Evolutionary conservation across 108 stramenopile species (phyloP).

Genomic region (Cyclotella baltica): DNA sequence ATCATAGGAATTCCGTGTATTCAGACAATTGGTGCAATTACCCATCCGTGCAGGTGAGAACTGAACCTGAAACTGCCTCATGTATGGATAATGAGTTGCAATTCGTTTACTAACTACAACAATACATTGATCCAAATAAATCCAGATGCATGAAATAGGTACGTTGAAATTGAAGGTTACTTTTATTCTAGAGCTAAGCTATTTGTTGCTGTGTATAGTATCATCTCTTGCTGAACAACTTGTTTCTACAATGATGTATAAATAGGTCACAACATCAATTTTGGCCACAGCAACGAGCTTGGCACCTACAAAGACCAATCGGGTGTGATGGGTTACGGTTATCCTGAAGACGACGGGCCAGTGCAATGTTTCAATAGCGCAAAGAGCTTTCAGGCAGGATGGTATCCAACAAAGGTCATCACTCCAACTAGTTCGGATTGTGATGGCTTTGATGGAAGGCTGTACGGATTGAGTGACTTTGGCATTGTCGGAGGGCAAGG

Average conservation of each 20-base stretch:
- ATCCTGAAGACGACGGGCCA: constrained; percentile 24
- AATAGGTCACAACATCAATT: constrained; percentile 60
- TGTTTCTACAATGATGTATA: too few species aligned
- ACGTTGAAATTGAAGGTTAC: too few species aligned
- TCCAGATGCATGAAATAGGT: constrained; percentile 44
- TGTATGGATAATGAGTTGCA: too few species aligned
- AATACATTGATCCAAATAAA: too few species aligned
- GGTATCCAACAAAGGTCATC: constrained; percentile 41
- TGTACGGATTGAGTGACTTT: constrained; percentile 32
- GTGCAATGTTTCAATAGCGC: constrained; percentile 67
- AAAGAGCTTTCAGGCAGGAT: constrained; percentile 59
- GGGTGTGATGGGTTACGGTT: constrained; percentile 49
- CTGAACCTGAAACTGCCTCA: too few species aligned
- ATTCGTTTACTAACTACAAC: too few species aligned
- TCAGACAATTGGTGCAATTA: constrained; percentile 41
- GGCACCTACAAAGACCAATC: constrained; percentile 48
- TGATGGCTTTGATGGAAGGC: constrained; percentile 28
- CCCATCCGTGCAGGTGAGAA: too few species aligned
- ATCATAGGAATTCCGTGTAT: constrained; percentile 46
- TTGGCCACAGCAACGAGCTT: constrained; percentile 57
- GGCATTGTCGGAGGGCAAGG: not conserved
- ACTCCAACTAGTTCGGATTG: constrained; percentile 15
- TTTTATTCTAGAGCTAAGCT: too few species aligned
- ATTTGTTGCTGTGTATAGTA: too few species aligned
- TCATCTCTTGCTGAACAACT: too few species aligned